Evolutionary conservation across 805 yeast genomes (phyloP).

Genomic region (Metschnikowia drakensbergensis): DNA sequence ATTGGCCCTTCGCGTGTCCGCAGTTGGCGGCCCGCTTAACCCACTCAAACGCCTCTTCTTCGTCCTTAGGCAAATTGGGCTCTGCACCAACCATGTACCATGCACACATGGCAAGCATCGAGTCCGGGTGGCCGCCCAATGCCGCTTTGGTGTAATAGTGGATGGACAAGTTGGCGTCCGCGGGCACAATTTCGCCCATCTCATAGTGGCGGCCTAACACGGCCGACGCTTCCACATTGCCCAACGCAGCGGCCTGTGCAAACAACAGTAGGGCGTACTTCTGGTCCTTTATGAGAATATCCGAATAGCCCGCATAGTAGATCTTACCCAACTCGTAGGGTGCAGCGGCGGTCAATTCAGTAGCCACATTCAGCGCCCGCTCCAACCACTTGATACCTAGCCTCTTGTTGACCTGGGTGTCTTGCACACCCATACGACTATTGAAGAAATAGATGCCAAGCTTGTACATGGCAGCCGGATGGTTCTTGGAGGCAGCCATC

Average conservation of each 20-base stretch:
- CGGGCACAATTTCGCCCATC: constrained; percentile 68
- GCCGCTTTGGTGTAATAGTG: constrained; percentile 95
- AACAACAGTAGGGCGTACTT: constrained; percentile 83
- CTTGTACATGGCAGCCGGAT: constrained; percentile 95
- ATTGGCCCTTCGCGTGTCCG: constrained; percentile 78
- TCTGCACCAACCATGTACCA: constrained; percentile 94
- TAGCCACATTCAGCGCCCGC: constrained; percentile 81
- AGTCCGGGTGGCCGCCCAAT: constrained; percentile 75
- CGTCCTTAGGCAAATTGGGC: constrained; percentile 74
- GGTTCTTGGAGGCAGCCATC: constrained; percentile 86
- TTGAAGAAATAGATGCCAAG: constrained; percentile 84
- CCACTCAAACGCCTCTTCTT: constrained; percentile 90
- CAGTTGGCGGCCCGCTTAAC: constrained; percentile 79
- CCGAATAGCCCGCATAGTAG: constrained; percentile 78
- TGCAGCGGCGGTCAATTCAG: constrained; percentile 83
- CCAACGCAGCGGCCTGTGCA: constrained; percentile 84
- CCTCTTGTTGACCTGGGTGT: constrained; percentile 65
- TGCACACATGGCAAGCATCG: constrained; percentile 93
- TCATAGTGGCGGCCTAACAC: constrained; percentile 83
- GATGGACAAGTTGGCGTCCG: constrained; percentile 77
- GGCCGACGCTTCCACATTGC: constrained; percentile 77
- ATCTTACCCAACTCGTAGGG: constrained; percentile 89
- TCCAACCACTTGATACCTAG: constrained; percentile 91
- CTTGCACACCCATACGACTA: constrained; percentile 75
- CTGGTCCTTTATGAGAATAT: constrained; percentile 78